Evolutionary conservation across 495 filamentous ascomycete species (phyloP).

Genomic region (Penicillium psychrofluorescens): DNA sequence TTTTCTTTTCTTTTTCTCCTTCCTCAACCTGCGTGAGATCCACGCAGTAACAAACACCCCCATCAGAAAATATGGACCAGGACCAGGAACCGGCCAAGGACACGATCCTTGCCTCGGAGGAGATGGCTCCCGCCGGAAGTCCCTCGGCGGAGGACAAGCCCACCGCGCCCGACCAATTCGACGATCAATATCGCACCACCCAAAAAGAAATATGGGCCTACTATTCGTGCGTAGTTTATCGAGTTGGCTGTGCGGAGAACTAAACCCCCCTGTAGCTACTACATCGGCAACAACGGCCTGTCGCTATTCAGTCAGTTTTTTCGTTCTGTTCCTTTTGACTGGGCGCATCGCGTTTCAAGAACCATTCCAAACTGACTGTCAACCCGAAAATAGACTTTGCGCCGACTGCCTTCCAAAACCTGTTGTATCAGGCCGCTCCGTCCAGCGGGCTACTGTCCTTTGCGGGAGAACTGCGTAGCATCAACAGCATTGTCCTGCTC

Average conservation of each 20-base stretch:
- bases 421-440: conserved; percentile 50
- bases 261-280: conserved; percentile 39
- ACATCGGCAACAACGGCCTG: conserved; percentile 61
- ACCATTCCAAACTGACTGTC: neutral
- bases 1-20: neutral
- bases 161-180: conserved; percentile 18
- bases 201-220: conserved; percentile 58
- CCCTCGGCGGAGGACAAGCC: conserved; percentile 8
- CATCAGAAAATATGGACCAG: conserved; percentile 1
- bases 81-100: conserved; percentile 6
- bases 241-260: conserved; percentile 2
- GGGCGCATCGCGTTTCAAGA: no score
- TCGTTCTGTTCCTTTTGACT: neutral
- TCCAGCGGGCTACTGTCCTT: conserved; percentile 42
- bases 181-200: conserved; percentile 36
- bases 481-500: conserved; percentile 55
- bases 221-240: conserved; percentile 39
- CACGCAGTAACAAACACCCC: neutral
- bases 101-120: conserved; percentile 5
- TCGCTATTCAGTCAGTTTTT: conserved; percentile 48
- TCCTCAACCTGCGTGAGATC: neutral
- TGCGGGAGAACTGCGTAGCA: conserved; percentile 40
- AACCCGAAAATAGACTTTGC: conserved; percentile 42
- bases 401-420: conserved; percentile 58
- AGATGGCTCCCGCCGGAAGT: conserved; percentile 9